Evolutionary conservation across 495 filamentous ascomycete species (phyloP), one percentile per base, ranked within the genome.

Genomic region (Talaromyces nanjingensis): DNA sequence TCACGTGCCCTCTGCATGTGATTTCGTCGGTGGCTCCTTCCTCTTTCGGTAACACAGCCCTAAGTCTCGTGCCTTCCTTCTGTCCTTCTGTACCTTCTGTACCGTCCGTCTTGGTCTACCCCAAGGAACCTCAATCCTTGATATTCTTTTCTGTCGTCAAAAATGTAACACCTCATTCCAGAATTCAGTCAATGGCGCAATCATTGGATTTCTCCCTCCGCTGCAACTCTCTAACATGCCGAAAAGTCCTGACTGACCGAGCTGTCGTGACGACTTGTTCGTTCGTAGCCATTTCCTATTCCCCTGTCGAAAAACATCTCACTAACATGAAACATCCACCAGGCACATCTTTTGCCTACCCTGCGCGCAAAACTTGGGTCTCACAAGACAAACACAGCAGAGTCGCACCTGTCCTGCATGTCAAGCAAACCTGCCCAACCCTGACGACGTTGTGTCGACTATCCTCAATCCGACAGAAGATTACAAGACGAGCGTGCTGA

Each of bases 201-300:
- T 39, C 62, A 25, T 37, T 93, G 89, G 91, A 94, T 59, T 85
- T 86, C 63, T 76, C 80, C 24, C 74, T 97, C 18, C 80, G 86
- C 34, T 98, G 93, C 80, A 97, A 98, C 73, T 82, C 84, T 37
- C 81, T 92, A 24, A 92, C 87, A 64, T 97, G 93, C 66, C 84
- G 91, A 47, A 73, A 74, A n/a, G 82, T 87, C 64, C 79, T 97
- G 39, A 83, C 83, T 29, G 87, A 91, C 55, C 83, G 85, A 61
- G 93, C 93, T 4, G 85, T 97, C 0, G 92, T 97, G 42, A 97
- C 93, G 4, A 96, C 91, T 24, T 98, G 93, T 84, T 91, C 89
- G 91, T 91, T 69, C 66, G 75, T 63, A 14, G 39, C 22, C 27
- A 24, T 53, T 27, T 47, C 64, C 14, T 12, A 5, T 8, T 18